phyloP scores from a whole-genome alignment of 2,329 filamentous ascomycete genomes.

The Coniosporium tulheliwenetii region DNA sequence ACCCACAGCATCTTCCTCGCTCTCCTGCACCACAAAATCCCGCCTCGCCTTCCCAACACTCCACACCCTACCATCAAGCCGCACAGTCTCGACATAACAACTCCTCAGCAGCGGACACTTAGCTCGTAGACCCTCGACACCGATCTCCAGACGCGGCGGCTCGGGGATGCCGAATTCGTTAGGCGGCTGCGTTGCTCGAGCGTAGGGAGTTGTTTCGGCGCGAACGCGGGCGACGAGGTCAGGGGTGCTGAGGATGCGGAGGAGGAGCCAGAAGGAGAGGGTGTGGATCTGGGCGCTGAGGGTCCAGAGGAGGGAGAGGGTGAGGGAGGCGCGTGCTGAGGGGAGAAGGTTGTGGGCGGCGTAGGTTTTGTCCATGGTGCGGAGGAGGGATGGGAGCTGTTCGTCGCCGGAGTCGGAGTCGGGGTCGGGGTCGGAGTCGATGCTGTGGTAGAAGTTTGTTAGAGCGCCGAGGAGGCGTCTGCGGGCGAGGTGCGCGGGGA shows the following conservation, averaged over 20 bases:
- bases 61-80: constrained; percentile 19
- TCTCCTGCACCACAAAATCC: constrained; percentile 17
- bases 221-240: constrained; percentile 15
- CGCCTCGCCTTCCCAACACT: constrained; percentile 17
- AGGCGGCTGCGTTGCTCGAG: constrained; percentile 12
- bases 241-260: constrained; percentile 17
- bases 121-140: constrained; percentile 15
- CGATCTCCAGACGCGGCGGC: constrained; percentile 15
- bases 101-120: constrained; percentile 21
- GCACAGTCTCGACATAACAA: constrained; percentile 20
- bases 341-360: constrained; percentile 14
- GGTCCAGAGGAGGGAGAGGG: constrained; percentile 39
- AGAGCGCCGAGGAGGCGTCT: constrained; percentile 11
- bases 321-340: constrained; percentile 16
- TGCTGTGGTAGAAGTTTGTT: constrained; percentile 12
- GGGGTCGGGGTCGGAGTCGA: constrained; percentile 15
- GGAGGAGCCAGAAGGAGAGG: constrained; percentile 25
- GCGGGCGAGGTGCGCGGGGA: constrained; percentile 27
- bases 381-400: constrained; percentile 16
- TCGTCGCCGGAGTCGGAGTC: constrained; percentile 14
- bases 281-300: constrained; percentile 36
- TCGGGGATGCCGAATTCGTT: constrained; percentile 16
- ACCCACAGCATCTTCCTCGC: constrained; percentile 14
- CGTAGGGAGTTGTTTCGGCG: constrained; percentile 17
- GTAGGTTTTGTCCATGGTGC: constrained; percentile 14